Evolutionary conservation across 2,329 filamentous ascomycete species (phyloP), one percentile per base, ranked within the genome.

Genomic region (Chaetothyriales sp.): DNA sequence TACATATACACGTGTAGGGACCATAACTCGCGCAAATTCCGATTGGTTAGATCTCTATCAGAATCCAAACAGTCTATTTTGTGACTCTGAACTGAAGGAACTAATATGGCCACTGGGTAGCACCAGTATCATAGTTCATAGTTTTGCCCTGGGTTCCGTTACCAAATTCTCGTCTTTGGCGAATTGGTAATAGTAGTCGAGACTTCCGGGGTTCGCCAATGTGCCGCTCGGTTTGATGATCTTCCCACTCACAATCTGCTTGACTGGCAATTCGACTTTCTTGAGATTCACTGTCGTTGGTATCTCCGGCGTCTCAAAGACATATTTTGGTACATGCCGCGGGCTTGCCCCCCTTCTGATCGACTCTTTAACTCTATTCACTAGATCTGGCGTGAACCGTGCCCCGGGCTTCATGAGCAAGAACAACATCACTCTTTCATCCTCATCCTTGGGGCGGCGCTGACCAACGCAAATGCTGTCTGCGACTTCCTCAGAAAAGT

Each of bases 221-320:
- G 85, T 90, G 1, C 84, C 84, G 47, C 81, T 86, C 0, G 84
- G 77, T 66, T 83, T 86, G 62, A 92, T 77, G 20, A 69, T 77
- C 59, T 80, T 79, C 0, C 86, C 86, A 0, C 78, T 86, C 0
- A 92, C 81, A 55, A 92, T 92, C 62, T 86, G 82, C 68, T 92
- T 92, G 26, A 92, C 83, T 0, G 85, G 85, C 49, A 92, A 60
- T 64, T 92, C 86, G 3, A 92, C 86, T 65, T 92, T 92, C 65
- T 92, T 92, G 47, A 86, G 67, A 62, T 90, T 92, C 55, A 92
- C 80, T 0, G 86, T 92, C 0, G 81, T 84, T 80, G 86, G 86
- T 62, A 92, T 88, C 58, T 85, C 86, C 18, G 80, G 81, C 5
- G 84, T 86, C 68, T 87, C 80, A 63, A 90, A 90, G 18, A 92